A percentile compares a stretch with the other conserved stretches of the same genome.
These are phyloP conservation scores for Endotrypanum monterogeii DNA, from an alignment of 208 protist genomes.

Conservation along the genomic window DNA sequence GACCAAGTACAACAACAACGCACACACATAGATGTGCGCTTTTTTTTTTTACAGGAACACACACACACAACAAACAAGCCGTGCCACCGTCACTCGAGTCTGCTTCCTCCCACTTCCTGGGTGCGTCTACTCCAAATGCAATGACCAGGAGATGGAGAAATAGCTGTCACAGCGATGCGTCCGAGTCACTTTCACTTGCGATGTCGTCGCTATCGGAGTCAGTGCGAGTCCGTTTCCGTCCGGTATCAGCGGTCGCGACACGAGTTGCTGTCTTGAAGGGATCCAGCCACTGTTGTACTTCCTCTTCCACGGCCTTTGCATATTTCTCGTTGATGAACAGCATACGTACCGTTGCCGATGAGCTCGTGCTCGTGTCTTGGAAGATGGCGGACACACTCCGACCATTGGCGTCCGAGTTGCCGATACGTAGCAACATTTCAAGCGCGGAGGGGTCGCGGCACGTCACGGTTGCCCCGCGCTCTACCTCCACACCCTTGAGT, in stretches of 20 bases:
- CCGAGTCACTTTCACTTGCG: slow-evolving; percentile 12
- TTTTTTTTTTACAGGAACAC: too few species aligned
- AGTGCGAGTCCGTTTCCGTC: slow-evolving; percentile 20
- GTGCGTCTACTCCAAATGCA: not conserved
- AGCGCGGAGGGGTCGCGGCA: slow-evolving; percentile 37
- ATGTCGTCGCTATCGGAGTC: slow-evolving; percentile 21
- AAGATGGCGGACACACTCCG: slow-evolving; percentile 29
- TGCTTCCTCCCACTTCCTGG: not conserved
- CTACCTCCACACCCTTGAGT: slow-evolving; percentile 23
- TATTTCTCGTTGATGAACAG: slow-evolving; percentile 28
- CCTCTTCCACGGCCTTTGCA: slow-evolving; percentile 14
- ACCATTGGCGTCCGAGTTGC: slow-evolving; percentile 21
- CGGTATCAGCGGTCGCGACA: not conserved
- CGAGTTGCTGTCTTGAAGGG: slow-evolving; percentile 18
- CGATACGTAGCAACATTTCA: slow-evolving; percentile 37
- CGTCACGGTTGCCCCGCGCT: slow-evolving; percentile 32
- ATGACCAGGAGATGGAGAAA: not conserved
- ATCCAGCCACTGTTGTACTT: slow-evolving; percentile 34
- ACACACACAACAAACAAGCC: too few species aligned
- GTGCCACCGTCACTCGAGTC: too few species aligned
- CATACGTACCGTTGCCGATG: slow-evolving; percentile 6
- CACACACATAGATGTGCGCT: not conserved
- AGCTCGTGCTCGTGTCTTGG: slow-evolving; percentile 9
- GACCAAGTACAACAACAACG: not conserved
- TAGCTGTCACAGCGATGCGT: not conserved